Evolutionary conservation across 768 basidiomycete species (phyloP).

Genomic region (Lactifluus rugatus): DNA sequence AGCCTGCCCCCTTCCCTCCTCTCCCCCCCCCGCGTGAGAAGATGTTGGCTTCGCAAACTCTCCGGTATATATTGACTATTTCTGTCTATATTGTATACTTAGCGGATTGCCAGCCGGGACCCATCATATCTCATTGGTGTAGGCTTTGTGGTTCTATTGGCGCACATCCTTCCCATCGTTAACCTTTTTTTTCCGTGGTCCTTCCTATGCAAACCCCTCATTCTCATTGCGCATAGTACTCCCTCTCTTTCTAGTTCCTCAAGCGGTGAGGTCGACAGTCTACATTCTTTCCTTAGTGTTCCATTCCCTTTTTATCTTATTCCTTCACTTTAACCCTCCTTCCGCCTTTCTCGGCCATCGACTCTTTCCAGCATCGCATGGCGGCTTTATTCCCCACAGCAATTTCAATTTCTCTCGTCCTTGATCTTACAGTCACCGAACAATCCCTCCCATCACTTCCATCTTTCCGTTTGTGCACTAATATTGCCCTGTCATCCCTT

Average conservation of each 20-base stretch:
- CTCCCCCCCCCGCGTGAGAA: slow-evolving; percentile 8
- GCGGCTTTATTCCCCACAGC: slow-evolving; percentile 21
- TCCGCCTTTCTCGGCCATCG: slow-evolving; percentile 29
- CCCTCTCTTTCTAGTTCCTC: slow-evolving; percentile 37
- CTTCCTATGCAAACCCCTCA: slow-evolving; percentile 38
- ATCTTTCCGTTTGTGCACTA: slow-evolving; percentile 19
- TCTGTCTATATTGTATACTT: slow-evolving; percentile 21
- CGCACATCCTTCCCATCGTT: slow-evolving; percentile 20
- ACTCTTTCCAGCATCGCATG: slow-evolving; percentile 28
- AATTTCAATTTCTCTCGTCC: slow-evolving; percentile 8
- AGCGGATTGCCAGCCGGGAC: slow-evolving; percentile 18
- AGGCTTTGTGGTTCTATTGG: slow-evolving; percentile 20
- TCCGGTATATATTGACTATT: slow-evolving; percentile 19
- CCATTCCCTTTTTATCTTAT: slow-evolving; percentile 69
- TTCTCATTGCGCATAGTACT: slow-evolving; percentile 47
- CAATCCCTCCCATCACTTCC: slow-evolving; percentile 20
- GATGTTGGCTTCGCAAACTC: slow-evolving; percentile 18
- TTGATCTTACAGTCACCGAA: slow-evolving; percentile 19
- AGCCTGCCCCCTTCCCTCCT: slow-evolving; percentile 1
- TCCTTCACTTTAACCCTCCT: slow-evolving; percentile 58
- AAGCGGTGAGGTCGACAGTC: slow-evolving; percentile 48
- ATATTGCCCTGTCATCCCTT: slow-evolving; percentile 18
- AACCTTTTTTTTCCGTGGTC: slow-evolving; percentile 11
- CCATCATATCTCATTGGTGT: slow-evolving; percentile 17
- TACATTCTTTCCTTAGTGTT: slow-evolving; percentile 34